Conservation (phyloP, 768 basidiomycete genomes). For the Podaxis sp. region DNA sequence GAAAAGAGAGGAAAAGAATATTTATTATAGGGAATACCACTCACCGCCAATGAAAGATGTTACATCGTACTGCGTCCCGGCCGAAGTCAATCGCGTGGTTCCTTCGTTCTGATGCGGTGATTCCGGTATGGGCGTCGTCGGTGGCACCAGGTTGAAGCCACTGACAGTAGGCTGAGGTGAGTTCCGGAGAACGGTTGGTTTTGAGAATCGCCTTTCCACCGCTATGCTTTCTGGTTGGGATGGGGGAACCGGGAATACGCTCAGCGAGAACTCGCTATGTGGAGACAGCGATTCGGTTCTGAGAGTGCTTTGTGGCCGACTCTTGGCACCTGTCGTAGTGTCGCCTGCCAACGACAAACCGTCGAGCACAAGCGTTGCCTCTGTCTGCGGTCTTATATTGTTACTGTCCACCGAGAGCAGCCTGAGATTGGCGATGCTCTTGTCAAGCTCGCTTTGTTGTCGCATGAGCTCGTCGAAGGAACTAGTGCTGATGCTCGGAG, state of each 20-base stretch:
- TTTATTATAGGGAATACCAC: slow-evolving; percentile 12
- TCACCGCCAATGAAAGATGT: slow-evolving; percentile 67
- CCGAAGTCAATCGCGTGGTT: slow-evolving; percentile 31
- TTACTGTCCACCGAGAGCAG: slow-evolving; percentile 30
- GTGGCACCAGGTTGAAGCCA: not conserved
- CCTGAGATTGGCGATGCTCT: slow-evolving; percentile 55
- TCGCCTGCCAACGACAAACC: not conserved
- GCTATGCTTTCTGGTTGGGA: not conserved
- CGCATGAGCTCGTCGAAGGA: slow-evolving; percentile 52
- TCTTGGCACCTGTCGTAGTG: not conserved
- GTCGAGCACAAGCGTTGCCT: not conserved
- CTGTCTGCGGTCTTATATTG: not conserved
- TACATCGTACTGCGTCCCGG: slow-evolving; percentile 60
- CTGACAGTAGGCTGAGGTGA: not conserved
- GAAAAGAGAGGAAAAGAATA: not conserved
- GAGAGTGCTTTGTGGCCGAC: slow-evolving; percentile 7
- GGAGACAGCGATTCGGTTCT: slow-evolving; percentile 3
- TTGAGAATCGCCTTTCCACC: slow-evolving; percentile 5
- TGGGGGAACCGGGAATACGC: slow-evolving; percentile 67
- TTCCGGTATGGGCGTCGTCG: slow-evolving; percentile 7
- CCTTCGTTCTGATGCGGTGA: slow-evolving; percentile 15
- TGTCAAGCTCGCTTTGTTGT: slow-evolving; percentile 61
- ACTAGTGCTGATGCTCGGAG: slow-evolving; percentile 23
- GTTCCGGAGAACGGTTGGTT: slow-evolving; percentile 8
- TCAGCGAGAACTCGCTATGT: slow-evolving; percentile 62